These are phyloP conservation scores for Colletotrichum sublineola DNA, from an alignment of 2,329 filamentous ascomycete species.

Conservation along the genomic window DNA sequence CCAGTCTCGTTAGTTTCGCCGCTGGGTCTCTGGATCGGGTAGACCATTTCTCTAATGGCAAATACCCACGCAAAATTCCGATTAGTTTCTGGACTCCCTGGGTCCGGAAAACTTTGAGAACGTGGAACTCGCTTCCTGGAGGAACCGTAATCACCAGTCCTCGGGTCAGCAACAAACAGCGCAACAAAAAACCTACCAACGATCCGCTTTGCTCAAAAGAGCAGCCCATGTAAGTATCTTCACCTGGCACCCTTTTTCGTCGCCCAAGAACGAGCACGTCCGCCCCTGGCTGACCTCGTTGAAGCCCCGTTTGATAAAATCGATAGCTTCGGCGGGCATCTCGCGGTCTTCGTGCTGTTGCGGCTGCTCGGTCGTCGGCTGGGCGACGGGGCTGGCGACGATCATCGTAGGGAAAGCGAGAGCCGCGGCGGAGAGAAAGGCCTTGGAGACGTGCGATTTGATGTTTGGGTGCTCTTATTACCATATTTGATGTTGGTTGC, in stretches of 20 bases:
- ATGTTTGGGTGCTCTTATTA: too few relatives aligned
- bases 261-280: not conserved
- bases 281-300: not conserved
- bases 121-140: not conserved
- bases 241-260: not conserved
- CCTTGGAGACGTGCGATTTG: constrained; percentile 3
- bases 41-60: not conserved
- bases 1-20: not conserved
- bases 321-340: not conserved
- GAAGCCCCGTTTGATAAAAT: not conserved
- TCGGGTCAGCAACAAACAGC: not conserved
- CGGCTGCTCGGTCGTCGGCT: not conserved
- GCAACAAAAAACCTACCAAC: not conserved
- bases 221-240: not conserved
- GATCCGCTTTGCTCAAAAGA: not conserved
- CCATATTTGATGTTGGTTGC: too few relatives aligned
- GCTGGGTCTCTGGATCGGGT: not conserved
- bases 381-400: not conserved
- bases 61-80: not conserved
- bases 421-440: not conserved
- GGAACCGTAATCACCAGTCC: not conserved
- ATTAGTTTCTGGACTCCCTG: not conserved
- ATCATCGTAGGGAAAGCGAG: not conserved
- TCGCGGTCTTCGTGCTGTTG: not conserved
- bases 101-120: not conserved